phyloP scores from a whole-genome alignment of 2,329 filamentous ascomycete species.

The Aspergillus sp. region DNA sequence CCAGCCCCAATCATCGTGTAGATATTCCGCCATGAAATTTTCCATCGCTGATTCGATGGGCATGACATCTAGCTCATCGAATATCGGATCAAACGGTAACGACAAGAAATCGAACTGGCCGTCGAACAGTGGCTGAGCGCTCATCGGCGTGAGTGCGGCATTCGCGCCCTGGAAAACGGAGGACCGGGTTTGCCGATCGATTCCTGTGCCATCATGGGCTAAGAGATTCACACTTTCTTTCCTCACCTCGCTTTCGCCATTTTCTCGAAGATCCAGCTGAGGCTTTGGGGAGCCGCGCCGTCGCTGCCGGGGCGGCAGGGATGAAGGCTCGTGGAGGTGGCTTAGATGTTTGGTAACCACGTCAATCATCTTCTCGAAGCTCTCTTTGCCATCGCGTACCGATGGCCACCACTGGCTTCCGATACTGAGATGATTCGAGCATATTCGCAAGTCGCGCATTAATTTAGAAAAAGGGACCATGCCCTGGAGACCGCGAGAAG shows the following conservation, averaged over 20 bases:
- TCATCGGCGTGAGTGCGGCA: background rate
- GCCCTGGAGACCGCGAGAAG: background rate
- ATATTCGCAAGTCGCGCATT: background rate
- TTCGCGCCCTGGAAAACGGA: background rate
- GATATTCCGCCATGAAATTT: background rate
- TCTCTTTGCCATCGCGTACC: slow-evolving; percentile 31
- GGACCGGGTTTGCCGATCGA: background rate
- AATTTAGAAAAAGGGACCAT: no score
- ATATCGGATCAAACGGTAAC: background rate
- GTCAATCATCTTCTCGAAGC: slow-evolving; percentile 32
- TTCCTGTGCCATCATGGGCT: background rate
- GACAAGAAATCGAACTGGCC: background rate
- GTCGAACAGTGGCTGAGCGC: background rate
- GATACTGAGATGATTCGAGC: background rate
- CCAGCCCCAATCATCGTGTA: background rate
- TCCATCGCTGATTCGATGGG: background rate
- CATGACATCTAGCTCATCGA: background rate
- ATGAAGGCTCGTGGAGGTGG: background rate
- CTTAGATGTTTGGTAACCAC: slow-evolving; percentile 24
- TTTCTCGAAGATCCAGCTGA: no score
- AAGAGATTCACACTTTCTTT: no score
- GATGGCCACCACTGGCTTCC: slow-evolving; percentile 44
- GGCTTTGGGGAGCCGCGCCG: no score
- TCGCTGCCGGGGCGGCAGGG: no score
- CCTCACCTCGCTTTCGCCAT: no score